These are phyloP conservation scores for Metschnikowia baotianmanensis DNA, from an alignment of 805 yeast genomes.

Conservation along the genomic window DNA sequence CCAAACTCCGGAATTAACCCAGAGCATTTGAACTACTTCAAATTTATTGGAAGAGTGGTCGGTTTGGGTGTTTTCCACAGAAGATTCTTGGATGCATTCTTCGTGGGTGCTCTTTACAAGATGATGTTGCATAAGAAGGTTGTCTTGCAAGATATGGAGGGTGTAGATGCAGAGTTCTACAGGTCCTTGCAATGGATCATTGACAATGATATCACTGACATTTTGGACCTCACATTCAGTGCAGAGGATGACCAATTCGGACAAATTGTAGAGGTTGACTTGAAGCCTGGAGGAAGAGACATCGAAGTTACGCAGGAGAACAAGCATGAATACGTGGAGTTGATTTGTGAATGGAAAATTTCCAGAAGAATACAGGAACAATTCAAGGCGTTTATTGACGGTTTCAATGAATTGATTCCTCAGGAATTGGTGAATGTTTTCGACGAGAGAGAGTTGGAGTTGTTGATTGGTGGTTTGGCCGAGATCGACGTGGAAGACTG, in stretches of 20 bases:
- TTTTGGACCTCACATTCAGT: slow-evolving; percentile 85
- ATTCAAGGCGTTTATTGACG: slow-evolving; percentile 93
- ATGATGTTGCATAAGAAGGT: slow-evolving; percentile 96
- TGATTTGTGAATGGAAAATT: slow-evolving; percentile 94
- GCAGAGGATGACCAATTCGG: slow-evolving; percentile 94
- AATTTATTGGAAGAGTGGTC: slow-evolving; percentile 96
- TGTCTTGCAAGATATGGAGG: slow-evolving; percentile 95
- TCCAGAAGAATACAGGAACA: slow-evolving; percentile 92
- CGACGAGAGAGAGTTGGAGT: slow-evolving; percentile 95
- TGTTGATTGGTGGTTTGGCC: slow-evolving; percentile 96
- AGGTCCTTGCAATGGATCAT: slow-evolving; percentile 93
- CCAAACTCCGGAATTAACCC: slow-evolving; percentile 97
- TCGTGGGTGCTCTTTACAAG: slow-evolving; percentile 96
- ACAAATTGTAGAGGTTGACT: slow-evolving; percentile 81
- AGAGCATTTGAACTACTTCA: slow-evolving; percentile 96
- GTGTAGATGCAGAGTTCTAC: slow-evolving; percentile 96
- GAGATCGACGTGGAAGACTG: slow-evolving; percentile 98
- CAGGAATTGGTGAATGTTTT: slow-evolving; percentile 95
- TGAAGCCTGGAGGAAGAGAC: slow-evolving; percentile 84
- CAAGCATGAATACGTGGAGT: slow-evolving; percentile 91
- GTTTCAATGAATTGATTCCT: slow-evolving; percentile 96
- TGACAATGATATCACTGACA: slow-evolving; percentile 83
- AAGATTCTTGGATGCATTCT: slow-evolving; percentile 95
- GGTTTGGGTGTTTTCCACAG: slow-evolving; percentile 98
- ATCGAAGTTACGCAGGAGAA: slow-evolving; percentile 87